Base-by-base conservation (phyloP, 2,329 filamentous ascomycete species). In the Lasiodiplodia gonubiensis region DNA sequence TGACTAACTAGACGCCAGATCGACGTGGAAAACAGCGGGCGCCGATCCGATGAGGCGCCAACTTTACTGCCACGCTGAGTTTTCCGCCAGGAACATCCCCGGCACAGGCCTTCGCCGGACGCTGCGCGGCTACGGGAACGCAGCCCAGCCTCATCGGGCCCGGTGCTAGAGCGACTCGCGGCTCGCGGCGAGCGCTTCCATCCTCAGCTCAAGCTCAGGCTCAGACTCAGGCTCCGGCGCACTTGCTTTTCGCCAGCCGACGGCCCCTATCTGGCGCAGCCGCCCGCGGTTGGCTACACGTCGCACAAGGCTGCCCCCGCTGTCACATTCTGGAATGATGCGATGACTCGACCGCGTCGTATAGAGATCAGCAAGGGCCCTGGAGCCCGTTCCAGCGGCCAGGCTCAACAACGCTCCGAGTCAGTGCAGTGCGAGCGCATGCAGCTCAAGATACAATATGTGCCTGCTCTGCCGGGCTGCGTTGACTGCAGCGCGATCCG, bases 341-440 rank as follows among this genome's bases (percentile, higher is more conserved):
- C 30, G 59, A 63, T 63, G 59, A 52, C 59, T 63, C 59, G 59
- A 8, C 49, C 59, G 30, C 42, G 59, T 63, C 59, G 59, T 63
- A 63, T 63, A 51, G 54, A 59, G 59, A 63, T 63, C 59, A 61
- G 57, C 57, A 61, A 61, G 57, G 57, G 57, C 48, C 57, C 57
- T n/a, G 57, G 25, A 33, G 39, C 23, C 57, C 57, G 57, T 61
- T 21, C 59, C 57, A 61, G 39, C 39, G 27, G 57, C 57, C 57
- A 48, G 42, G 57, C 57, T 63, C 59, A 63, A 51, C 59, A 63
- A 51, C 46, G 39, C 46, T 18, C 27, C 59, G 59, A 63, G 59
- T 63, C 59, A 63, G 57, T 39, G 27, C 23, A 23, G 57, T 27
- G 21, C n/a, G 16, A 33, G 25, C 39, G 39, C 23, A 39, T 21